These are phyloP conservation scores for Trichomonas vaginalis DNA, from an alignment of 208 protist species.

Conservation along the genomic window DNA sequence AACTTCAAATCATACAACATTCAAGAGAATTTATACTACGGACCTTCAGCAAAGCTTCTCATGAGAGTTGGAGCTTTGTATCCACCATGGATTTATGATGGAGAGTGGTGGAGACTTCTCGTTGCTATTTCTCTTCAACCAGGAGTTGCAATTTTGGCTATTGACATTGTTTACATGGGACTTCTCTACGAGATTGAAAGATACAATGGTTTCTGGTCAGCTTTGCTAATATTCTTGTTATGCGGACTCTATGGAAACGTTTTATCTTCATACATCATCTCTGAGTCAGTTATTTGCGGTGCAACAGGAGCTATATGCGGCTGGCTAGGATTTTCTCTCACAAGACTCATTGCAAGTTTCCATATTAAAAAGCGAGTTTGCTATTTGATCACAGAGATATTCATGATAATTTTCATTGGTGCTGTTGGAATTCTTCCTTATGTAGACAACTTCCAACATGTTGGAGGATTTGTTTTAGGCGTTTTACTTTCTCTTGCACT, in stretches of 20 bases:
- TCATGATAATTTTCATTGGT: neutral
- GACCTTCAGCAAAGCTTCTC: neutral
- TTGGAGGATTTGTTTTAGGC: neutral
- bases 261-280: neutral
- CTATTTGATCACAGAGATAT: neutral
- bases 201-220: neutral
- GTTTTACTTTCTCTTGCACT: neutral
- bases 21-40: neutral
- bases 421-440: neutral
- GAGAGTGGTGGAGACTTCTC: neutral
- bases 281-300: neutral
- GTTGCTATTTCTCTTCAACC: neutral
- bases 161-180: neutral
- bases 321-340: neutral
- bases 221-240: neutral
- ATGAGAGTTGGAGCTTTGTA: neutral
- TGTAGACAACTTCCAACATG: neutral
- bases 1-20: neutral
- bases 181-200: neutral
- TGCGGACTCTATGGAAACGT: neutral
- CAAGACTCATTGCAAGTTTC: neutral
- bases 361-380: neutral
- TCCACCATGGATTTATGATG: neutral
- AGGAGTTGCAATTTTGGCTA: neutral
- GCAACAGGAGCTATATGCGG: neutral